Conservation (phyloP, 768 basidiomycete genomes). For the Boletus reticulatus region DNA sequence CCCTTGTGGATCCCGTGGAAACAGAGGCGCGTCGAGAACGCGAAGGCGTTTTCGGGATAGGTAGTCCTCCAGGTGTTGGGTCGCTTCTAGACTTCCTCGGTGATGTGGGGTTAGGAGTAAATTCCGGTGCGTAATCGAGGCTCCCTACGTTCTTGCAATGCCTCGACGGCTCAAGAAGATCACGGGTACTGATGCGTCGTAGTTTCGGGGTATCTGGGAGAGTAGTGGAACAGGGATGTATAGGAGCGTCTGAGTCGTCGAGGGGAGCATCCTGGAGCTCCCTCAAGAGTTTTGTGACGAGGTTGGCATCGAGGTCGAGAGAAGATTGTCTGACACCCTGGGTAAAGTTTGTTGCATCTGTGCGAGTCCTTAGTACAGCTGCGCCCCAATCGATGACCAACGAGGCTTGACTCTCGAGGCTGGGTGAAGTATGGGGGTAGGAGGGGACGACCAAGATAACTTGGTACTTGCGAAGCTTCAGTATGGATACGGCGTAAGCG, state of each 20-base stretch:
- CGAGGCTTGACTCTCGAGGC: conserved; percentile 55
- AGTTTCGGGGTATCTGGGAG: conserved; percentile 4
- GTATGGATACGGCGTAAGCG: conserved; percentile 56
- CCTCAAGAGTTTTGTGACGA: conserved; percentile 18
- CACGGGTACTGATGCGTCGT: conserved; percentile 20
- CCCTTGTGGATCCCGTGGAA: conserved; percentile 12
- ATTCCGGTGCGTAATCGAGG: conserved; percentile 7
- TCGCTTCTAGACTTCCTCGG: conserved; percentile 12
- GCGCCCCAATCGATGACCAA: conserved; percentile 49
- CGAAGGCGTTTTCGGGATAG: conserved; percentile 17
- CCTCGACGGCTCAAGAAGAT: conserved; percentile 22
- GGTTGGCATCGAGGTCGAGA: conserved; percentile 21
- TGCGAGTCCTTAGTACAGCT: conserved; percentile 35
- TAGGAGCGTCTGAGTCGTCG: conserved; percentile 14
- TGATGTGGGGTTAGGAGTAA: background rate
- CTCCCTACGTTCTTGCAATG: conserved; percentile 6
- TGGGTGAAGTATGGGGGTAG: conserved; percentile 36
- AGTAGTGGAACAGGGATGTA: background rate
- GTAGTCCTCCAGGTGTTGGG: background rate
- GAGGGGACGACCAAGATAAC: conserved; percentile 50
- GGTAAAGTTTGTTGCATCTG: conserved; percentile 14
- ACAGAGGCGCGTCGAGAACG: conserved; percentile 20
- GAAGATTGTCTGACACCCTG: conserved; percentile 26
- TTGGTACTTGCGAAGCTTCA: conserved; percentile 52
- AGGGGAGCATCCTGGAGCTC: conserved; percentile 18